Evolutionary conservation across 2,329 filamentous ascomycete genomes (phyloP).

Genomic region (Monosporascus sp.): DNA sequence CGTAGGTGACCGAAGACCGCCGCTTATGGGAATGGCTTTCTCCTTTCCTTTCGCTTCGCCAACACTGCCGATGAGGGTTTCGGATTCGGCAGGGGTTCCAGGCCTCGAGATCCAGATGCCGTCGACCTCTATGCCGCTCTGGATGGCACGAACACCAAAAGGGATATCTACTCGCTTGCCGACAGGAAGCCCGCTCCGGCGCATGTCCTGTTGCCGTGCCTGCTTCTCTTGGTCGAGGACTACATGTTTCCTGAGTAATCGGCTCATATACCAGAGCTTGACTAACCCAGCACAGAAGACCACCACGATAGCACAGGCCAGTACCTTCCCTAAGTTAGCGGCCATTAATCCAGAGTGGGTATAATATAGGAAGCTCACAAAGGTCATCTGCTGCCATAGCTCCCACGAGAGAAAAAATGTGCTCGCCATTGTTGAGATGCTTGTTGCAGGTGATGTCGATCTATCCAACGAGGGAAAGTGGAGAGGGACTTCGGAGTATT

Average conservation of each 20-base stretch:
- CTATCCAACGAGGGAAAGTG: slow-evolving; percentile 14
- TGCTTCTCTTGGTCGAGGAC: slow-evolving; percentile 63
- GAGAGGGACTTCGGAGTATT: not conserved
- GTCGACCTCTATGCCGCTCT: slow-evolving; percentile 77
- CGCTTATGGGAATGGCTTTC: slow-evolving; percentile 14
- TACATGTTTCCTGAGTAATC: slow-evolving; percentile 51
- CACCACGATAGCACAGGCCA: slow-evolving; percentile 64
- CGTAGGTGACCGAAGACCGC: slow-evolving; percentile 8
- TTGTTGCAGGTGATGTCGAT: slow-evolving; percentile 14
- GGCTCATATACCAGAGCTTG: slow-evolving; percentile 62
- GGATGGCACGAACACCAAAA: slow-evolving; percentile 81
- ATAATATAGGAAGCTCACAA: slow-evolving; percentile 55
- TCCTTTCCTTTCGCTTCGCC: slow-evolving; percentile 20
- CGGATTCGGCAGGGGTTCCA: slow-evolving; percentile 31
- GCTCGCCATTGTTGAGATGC: slow-evolving; percentile 31
- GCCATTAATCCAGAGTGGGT: not conserved
- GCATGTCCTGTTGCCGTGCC: slow-evolving; percentile 48
- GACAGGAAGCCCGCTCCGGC: slow-evolving; percentile 45
- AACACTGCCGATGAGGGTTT: slow-evolving; percentile 17
- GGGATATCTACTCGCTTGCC: slow-evolving; percentile 59
- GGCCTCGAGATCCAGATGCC: slow-evolving; percentile 72
- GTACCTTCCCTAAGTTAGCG: slow-evolving; percentile 48
- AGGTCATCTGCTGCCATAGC: slow-evolving; percentile 85
- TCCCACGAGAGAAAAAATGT: slow-evolving; percentile 66
- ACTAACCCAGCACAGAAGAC: slow-evolving; percentile 64